Evolutionary conservation across 1,284 basidiomycete species (phyloP), one percentile per base, ranked within the genome.

Genomic region (Calocybe gambosa): DNA sequence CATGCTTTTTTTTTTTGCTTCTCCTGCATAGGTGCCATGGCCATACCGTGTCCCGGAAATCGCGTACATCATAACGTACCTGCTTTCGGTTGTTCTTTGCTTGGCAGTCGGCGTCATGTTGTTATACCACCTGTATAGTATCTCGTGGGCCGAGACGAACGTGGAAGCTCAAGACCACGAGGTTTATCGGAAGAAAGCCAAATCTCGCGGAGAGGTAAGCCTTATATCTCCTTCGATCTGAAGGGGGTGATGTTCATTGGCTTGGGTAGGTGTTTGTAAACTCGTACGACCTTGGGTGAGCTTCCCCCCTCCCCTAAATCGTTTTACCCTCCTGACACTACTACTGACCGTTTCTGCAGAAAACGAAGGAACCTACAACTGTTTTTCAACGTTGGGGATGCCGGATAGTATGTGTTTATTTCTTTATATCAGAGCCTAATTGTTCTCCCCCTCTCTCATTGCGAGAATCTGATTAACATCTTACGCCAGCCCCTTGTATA

Each of bases 81-180:
- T 95, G n/a, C 76, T 97, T 2, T 73, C 81, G 12, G 62, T 73
- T 6, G 87, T 95, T 0, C 67, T 89, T 50, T 82, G 83, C 41
- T 63, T 93, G 23, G 90, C 93, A 0, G 84, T 99, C 0, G 72
- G 77, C 0, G 72, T 92, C 35, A 92, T 98, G 81, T 68, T 82
- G 0, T 60, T 67, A 0, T 97, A 88, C 77, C 93, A 97, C 58
- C 47, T 98, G 1, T 85, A 80, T 69, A 74, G 86, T 50, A 68
- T 96, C 6, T 65, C 77, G 0, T 65, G 71, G n/a, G 93, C 85
- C 0, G 93, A 97, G 63, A 98, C 93, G 0, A 82, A 86, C 0
- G 94, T 98, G 12, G 96, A 99, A 66, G 75, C 75, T 2, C 89
- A 93, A 56, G 95, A 99, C 59, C 82, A 94, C 60, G 81, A 81